Base-by-base conservation (phyloP, 305 asterid species). In the Solanum chacoense region DNA sequence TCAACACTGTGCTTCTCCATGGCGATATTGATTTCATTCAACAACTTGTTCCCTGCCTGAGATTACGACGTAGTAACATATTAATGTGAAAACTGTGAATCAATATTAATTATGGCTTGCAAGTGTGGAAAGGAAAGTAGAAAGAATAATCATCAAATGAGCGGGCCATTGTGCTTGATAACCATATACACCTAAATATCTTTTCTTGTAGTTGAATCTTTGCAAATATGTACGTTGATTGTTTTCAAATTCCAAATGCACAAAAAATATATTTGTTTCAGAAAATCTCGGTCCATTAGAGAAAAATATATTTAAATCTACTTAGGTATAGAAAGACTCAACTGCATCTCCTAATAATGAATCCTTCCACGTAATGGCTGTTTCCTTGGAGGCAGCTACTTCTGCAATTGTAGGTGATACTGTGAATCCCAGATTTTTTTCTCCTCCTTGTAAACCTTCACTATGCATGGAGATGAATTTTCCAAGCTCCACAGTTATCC, bases 401-500 rank as follows among this genome's bases (percentile, higher is more conserved):
- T 95, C 91, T n/a, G 90, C 94, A 8, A 89, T 91, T 2, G 98
- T 95, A 88, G 85, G 50, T 55, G 97, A 94, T 9, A 96, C 89
- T 0, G 97, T 93, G 76, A 95, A 95, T 76, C 98, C 98, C 85
- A 95, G 89, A 88, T 88, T 93, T 85, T 90, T 77, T 7, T 92
- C 93, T 88, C 85, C 89, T 42, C 88, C 55, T 26, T 86, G 89
- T 34, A 91, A 90, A 31, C 80, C 85, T 35, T 88, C 93, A 40
- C 87, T 79, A 79, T 92, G 90, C 16, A 91, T 14, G 40, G 94
- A 87, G 26, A 96, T 89, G 37, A 94, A 96, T 90, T 94, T 94
- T 20, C 95, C 94, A 13, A 96, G 89, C 94, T 94, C 97, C 85
- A 90, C 50, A 11, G 94, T 94, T 14, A 94, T 93, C 59, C 94